phyloP scores from a whole-genome alignment of 768 basidiomycete species.

The Boletus rubescentipes region DNA sequence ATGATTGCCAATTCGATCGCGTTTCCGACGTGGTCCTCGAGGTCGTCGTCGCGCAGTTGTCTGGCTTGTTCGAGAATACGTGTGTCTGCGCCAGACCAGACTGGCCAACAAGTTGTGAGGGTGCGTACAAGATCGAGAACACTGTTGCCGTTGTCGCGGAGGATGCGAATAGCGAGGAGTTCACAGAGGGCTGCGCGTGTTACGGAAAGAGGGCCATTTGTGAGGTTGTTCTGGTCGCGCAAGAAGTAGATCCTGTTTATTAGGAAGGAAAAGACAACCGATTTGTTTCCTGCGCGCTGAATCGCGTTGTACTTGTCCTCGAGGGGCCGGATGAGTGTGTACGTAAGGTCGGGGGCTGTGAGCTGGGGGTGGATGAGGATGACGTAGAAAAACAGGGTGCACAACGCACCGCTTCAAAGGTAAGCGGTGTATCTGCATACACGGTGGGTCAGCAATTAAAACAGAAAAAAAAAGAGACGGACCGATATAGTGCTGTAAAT shows the following conservation, averaged over 20 bases:
- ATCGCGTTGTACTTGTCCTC: constrained; percentile 81
- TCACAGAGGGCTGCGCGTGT: constrained; percentile 86
- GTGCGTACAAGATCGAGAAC: constrained; percentile 68
- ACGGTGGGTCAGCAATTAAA: background rate
- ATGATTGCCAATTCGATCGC: constrained; percentile 93
- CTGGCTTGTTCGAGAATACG: constrained; percentile 56
- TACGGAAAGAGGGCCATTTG: constrained; percentile 64
- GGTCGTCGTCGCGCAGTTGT: constrained; percentile 65
- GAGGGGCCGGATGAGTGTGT: constrained; percentile 85
- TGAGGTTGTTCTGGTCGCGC: constrained; percentile 66
- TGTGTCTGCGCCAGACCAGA: constrained; percentile 73
- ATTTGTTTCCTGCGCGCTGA: constrained; percentile 73
- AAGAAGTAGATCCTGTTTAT: constrained; percentile 85
- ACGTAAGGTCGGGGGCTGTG: constrained; percentile 83
- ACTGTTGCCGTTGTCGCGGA: constrained; percentile 69
- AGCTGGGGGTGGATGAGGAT: constrained; percentile 46
- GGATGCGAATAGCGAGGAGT: constrained; percentile 77
- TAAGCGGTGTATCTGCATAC: constrained; percentile 74
- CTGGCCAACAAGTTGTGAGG: constrained; percentile 77
- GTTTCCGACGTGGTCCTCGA: constrained; percentile 82
- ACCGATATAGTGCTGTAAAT: constrained; percentile 67
- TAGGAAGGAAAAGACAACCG: constrained; percentile 85
- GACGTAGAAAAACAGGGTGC: background rate
- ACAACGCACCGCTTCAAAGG: constrained; percentile 68
- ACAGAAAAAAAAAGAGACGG: constrained; percentile 11